Evolutionary conservation across 1,284 basidiomycete genomes (phyloP), one percentile per base, ranked within the genome.

Genomic region (Thecaphora thlaspeos): DNA sequence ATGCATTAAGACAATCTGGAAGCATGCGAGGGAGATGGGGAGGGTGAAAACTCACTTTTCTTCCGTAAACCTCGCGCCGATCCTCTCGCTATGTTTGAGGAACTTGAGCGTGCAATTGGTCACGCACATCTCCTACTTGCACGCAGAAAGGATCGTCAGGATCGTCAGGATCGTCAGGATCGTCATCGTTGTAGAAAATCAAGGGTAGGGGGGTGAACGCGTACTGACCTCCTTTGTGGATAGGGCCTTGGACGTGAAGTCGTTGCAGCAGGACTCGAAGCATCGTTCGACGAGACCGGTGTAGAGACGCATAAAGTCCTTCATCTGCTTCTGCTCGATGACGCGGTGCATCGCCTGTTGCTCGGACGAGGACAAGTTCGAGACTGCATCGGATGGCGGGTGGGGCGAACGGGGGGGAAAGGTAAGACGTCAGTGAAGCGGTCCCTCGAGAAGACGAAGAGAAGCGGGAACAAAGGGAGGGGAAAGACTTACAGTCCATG

Each of bases 231-330:
- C 94, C 83, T 96, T 97, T 48, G 86, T 86, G 19, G 88, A 90
- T 56, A 97, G 82, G 0, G 92, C 86, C 80, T 93, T 95, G 82
- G 88, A 89, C 26, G 93, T 97, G 76, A 98, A 97, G 79, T 98
- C 94, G 78, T 95, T 91, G 75, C 88, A 89, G 80, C 94, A 98
- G 26, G 89, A 83, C 66, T 84, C 91, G 83, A 98, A 98, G 80
- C 94, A 98, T 68, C 89, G 86, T 79, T 97, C 93, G 39, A 95
- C 92, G 50, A 98, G 84, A 72, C 87, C 88, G n/a, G 91, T 90
- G 82, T 97, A 97, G 79, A 97, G 88, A 75, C 84, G 84, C 83
- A 97, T 84, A 75, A 98, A 97, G 82, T 97, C 94, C 83, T 94
- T 90, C 92, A 97, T 95, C 90, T 97, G 80, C 40, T 76, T 76